A percentile compares a stretch with the other conserved stretches of the same genome.
These are phyloP conservation scores for Dactylella cylindrospora DNA, from an alignment of 2,329 filamentous ascomycete genomes.

Conservation along the genomic window DNA sequence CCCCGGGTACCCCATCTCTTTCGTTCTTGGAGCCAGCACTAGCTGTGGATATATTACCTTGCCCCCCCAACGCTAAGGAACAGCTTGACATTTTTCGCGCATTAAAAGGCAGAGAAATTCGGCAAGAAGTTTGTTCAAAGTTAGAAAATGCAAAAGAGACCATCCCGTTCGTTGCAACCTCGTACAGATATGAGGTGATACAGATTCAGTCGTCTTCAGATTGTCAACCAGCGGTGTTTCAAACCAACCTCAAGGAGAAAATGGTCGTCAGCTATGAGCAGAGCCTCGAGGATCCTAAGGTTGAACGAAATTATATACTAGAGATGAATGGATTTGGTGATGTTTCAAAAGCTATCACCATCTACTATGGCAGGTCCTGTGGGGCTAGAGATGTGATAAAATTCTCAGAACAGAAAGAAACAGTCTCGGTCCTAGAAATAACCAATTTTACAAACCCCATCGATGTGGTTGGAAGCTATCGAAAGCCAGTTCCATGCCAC, in stretches of 20 bases:
- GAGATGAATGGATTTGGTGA: conserved; percentile 5
- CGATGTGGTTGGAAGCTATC: too few species aligned
- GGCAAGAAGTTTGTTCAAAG: conserved; percentile 3
- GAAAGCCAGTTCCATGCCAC: too few species aligned
- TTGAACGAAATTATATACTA: conserved; percentile 7
- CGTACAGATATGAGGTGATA: not conserved
- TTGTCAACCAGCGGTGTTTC: not conserved
- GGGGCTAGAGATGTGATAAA: too few species aligned
- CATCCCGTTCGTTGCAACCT: not conserved
- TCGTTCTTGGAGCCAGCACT: too few species aligned
- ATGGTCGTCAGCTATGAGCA: conserved; percentile 1
- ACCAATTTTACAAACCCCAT: too few species aligned
- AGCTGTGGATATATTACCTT: too few species aligned
- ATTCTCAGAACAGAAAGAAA: too few species aligned
- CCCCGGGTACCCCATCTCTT: too few species aligned
- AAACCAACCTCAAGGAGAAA: not conserved
- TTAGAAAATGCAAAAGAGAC: not conserved
- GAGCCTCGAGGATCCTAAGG: not conserved
- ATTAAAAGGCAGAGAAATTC: conserved; percentile 1
- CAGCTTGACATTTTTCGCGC: too few species aligned
- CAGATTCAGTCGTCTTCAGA: not conserved
- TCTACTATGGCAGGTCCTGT: conserved; percentile 17
- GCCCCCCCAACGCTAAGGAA: too few species aligned
- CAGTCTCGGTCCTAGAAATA: too few species aligned
- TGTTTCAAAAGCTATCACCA: not conserved